Percentiles rank a stretch among this genome's conserved stretches.
These are phyloP conservation scores for Hsuehochloa calcarea DNA, from an alignment of 176 grass and related monocot species.

Conservation along the genomic window DNA sequence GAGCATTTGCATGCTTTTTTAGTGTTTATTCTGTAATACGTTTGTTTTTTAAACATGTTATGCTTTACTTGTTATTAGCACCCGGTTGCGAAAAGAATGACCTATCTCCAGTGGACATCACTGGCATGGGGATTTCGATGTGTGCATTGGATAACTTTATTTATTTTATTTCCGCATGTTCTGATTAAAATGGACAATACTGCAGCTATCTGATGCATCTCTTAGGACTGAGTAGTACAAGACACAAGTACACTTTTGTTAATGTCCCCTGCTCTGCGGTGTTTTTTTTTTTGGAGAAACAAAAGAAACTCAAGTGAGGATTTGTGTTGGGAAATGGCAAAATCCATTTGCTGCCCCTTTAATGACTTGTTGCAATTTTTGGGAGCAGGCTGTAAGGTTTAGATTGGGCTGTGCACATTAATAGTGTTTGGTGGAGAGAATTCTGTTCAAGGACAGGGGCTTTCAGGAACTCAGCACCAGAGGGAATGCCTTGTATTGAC, in stretches of 20 bases:
- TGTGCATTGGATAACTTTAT: background rate
- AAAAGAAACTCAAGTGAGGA: background rate
- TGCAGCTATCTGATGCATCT: background rate
- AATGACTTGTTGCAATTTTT: background rate
- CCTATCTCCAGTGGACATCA: background rate
- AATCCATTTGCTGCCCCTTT: background rate
- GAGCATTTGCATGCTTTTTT: background rate
- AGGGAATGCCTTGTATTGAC: background rate
- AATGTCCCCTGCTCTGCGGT: background rate
- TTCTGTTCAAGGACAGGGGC: background rate
- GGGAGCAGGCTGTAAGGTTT: background rate
- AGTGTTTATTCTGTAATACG: too few relatives aligned
- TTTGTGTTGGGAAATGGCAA: background rate
- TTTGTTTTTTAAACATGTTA: background rate
- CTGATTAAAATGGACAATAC: background rate
- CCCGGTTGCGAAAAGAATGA: background rate
- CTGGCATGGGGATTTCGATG: background rate
- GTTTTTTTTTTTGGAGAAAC: background rate
- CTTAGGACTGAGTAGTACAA: background rate
- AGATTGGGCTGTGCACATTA: background rate
- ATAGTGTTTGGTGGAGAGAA: background rate
- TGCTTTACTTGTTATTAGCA: background rate
- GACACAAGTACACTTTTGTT: background rate
- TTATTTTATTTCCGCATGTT: slow-evolving; percentile 8
- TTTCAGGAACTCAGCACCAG: background rate